A percentile compares a stretch with the other conserved stretches of the same genome.
Evolutionary conservation across 108 stramenopile genomes (phyloP).

Genomic region (Discostella pseudostelligera): DNA sequence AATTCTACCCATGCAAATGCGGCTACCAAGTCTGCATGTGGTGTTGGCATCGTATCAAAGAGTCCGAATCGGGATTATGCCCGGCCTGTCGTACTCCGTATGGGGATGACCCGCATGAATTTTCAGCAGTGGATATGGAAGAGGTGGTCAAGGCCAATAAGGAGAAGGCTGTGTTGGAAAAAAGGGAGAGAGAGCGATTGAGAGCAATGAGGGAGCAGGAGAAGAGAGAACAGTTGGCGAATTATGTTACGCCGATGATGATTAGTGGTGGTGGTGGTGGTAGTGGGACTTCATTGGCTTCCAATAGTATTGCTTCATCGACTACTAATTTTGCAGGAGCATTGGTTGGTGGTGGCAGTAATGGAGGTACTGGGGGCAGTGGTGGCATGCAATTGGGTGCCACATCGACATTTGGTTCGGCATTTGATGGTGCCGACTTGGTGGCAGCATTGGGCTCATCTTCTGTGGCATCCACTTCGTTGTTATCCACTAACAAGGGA

Average conservation of each 20-base stretch:
- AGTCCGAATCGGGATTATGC: slow-evolving; percentile 93
- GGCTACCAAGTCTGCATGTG: slow-evolving; percentile 99
- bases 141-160: slow-evolving; percentile 89
- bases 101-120: slow-evolving; percentile 96
- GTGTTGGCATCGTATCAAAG: slow-evolving; percentile 99
- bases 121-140: slow-evolving; percentile 91
- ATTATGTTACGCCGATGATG: slow-evolving; percentile 2
- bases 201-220: slow-evolving; percentile 60
- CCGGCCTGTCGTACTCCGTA: slow-evolving; percentile 97
- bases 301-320: neutral
- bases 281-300: slow-evolving; percentile 22
- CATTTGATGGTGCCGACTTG: slow-evolving; percentile 35
- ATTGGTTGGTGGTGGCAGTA: slow-evolving; percentile 35
- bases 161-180: slow-evolving; percentile 82
- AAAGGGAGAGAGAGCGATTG: slow-evolving; percentile 69
- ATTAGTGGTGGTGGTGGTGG: slow-evolving; percentile 27
- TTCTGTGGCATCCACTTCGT: neutral
- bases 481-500: slow-evolving; percentile 31
- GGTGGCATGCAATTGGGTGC: slow-evolving; percentile 31
- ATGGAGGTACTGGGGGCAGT: too few species aligned
- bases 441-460: slow-evolving; percentile 30
- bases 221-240: slow-evolving; percentile 43
- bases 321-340: slow-evolving; percentile 5
- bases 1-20: slow-evolving; percentile 98
- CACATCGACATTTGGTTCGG: neutral